Base-by-base conservation (phyloP, 139 green algal species). In the Closterium sp. region DNA sequence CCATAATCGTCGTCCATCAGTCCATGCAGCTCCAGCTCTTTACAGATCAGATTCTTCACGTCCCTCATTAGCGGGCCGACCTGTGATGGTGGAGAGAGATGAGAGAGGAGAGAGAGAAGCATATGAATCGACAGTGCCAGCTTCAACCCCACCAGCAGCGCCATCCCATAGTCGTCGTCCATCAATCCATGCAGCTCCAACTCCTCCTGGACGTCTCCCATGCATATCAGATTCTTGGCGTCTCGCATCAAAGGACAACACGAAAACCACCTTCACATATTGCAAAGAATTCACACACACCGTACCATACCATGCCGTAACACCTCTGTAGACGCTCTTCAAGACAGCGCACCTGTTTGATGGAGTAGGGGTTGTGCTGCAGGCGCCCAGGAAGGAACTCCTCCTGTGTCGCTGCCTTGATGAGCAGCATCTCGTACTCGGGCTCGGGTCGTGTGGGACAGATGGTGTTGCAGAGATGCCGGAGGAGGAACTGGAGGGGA, bases 161-260 rank as follows among this genome's bases (percentile, higher is more conserved):
- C 96, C 96, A 97, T 97, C 13, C 95, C 96, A 93, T 96, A 97
- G 90, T 97, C 96, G 88, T 97, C 95, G 28, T 96, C 96, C 31
- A 97, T 19, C 30, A 97, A 92, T 29, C 95, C 96, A 45, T 88
- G 89, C 93, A 97, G 94, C 85, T 97, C 96, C 9, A 97, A 91
- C 88, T 95, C 84, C 4, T 86, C n/a, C n/a, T n/a, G n/a, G n/a
- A n/a, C n/a, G n/a, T n/a, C n/a, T n/a, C n/a, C n/a, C n/a, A n/a
- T 29, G 93, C 96, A 97, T 24, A 97, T 94, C 87, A 95, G 95
- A 92, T 97, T 97, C 94, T 97, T 97, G 11, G 96, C 96, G 86
- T 97, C 94, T 2, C 96, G 90, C 95, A 97, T 97, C n/a, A n/a
- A n/a, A n/a, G n/a, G n/a, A n/a, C n/a, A n/a, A n/a, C n/a, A n/a